Percentiles rank a stretch among this genome's conserved stretches.
These are phyloP conservation scores for Cutaneotrichosporon sp. DNA, from an alignment of 1,284 basidiomycete genomes.

Conservation along the genomic window DNA sequence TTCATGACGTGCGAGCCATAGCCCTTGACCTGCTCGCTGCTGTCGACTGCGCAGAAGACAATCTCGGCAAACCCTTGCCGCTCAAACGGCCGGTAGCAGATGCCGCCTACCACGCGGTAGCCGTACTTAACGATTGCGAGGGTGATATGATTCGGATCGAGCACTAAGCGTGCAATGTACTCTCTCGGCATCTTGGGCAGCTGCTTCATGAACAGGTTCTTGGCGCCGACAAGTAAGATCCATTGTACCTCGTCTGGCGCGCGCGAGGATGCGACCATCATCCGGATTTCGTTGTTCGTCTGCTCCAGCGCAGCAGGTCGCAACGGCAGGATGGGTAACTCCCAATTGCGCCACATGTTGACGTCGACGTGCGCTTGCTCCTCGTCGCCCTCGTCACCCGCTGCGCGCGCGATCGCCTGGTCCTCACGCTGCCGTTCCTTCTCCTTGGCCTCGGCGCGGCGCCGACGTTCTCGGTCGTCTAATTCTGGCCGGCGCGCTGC, in stretches of 20 bases:
- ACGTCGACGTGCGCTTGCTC: constrained; percentile 31
- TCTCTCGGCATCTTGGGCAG: constrained; percentile 99
- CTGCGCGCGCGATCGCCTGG: constrained; percentile 70
- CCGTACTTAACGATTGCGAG: constrained; percentile 95
- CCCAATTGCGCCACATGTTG: constrained; percentile 49
- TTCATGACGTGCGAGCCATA: constrained; percentile 99
- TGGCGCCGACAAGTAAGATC: constrained; percentile 87
- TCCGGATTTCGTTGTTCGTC: constrained; percentile 76
- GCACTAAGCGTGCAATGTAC: constrained; percentile 94
- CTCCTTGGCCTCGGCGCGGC: constrained; percentile 56
- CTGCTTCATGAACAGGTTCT: constrained; percentile 96
- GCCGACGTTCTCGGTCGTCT: constrained; percentile 53
- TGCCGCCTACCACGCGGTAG: constrained; percentile 94
- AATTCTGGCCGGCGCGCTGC: constrained; percentile 42
- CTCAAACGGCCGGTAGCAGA: constrained; percentile 94
- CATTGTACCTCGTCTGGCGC: constrained; percentile 72
- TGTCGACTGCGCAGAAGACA: constrained; percentile 97
- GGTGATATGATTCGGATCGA: constrained; percentile 85
- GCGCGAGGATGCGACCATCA: constrained; percentile 77
- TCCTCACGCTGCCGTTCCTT: constrained; percentile 69
- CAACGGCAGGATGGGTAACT: constrained; percentile 49
- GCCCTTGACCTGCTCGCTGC: constrained; percentile 96
- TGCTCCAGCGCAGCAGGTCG: constrained; percentile 79
- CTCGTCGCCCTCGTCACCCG: constrained; percentile 55
- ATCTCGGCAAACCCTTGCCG: constrained; percentile 96